Percentiles rank a stretch among this genome's conserved stretches.
Conservation (phyloP, 1,284 basidiomycete genomes). For the Chalciporus sp. region DNA sequence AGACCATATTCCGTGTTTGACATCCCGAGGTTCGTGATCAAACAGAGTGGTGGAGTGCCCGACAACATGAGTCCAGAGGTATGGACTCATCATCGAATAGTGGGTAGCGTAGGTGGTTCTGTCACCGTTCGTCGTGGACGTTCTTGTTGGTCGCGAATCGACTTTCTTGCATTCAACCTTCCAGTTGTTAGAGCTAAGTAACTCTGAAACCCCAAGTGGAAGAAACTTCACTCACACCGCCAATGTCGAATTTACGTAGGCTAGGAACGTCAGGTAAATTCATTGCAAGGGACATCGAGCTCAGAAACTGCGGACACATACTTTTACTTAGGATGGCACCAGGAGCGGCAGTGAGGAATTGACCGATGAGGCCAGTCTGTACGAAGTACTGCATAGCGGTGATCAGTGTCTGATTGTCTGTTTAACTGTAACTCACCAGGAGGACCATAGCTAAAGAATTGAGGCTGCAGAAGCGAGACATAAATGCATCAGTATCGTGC, state of each 20-base stretch:
- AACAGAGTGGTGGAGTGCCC: neutral
- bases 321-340: conserved; percentile 4
- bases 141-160: conserved; percentile 5
- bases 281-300: neutral
- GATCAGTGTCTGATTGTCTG: neutral
- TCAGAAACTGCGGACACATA: neutral
- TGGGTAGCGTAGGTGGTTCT: neutral
- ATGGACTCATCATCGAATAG: neutral
- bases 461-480: neutral
- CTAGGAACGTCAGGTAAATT: neutral
- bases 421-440: neutral
- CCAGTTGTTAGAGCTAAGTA: neutral
- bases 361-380: neutral
- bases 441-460: neutral
- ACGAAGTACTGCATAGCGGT: neutral
- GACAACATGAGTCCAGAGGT: too few relatives aligned
- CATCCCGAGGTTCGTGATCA: neutral
- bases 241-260: conserved; percentile 5
- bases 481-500: neutral
- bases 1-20: too few relatives aligned
- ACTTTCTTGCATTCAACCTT: conserved; percentile 11
- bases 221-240: conserved; percentile 5
- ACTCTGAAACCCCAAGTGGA: neutral
- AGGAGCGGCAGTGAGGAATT: conserved; percentile 2
- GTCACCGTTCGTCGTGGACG: neutral